Evolutionary conservation across 345 rosid genomes (phyloP).

Genomic region (Arabis alpina): DNA sequence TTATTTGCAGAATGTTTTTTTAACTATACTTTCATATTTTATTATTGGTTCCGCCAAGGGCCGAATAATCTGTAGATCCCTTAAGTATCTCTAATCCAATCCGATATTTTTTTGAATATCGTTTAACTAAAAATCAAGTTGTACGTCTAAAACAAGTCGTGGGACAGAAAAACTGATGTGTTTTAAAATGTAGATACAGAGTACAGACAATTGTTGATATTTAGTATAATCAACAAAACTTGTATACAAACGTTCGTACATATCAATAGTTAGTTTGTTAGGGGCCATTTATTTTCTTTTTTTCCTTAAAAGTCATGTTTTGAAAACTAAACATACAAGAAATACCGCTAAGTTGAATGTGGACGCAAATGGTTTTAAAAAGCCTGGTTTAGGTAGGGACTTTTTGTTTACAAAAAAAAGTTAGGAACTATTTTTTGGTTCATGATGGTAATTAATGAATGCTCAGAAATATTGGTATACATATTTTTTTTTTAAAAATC

Average conservation of each 20-base stretch:
- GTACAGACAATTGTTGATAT: background rate
- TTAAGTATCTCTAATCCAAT: too few species aligned
- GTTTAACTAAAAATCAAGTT: too few species aligned
- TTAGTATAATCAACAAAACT: constrained; percentile 7
- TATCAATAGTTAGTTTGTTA: constrained; percentile 7
- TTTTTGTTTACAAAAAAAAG: too few species aligned
- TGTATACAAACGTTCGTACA: background rate
- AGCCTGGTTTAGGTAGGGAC: background rate
- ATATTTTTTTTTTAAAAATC: too few species aligned
- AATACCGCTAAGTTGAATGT: constrained; percentile 11
- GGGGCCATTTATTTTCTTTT: background rate
- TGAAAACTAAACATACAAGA: background rate
- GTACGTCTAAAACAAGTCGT: too few species aligned
- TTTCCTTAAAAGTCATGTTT: background rate
- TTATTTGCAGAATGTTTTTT: too few species aligned
- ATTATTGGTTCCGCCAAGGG: too few species aligned
- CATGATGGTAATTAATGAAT: constrained; percentile 3
- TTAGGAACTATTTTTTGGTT: constrained; percentile 12
- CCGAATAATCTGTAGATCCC: too few species aligned
- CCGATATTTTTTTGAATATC: too few species aligned
- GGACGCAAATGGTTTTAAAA: constrained; percentile 10
- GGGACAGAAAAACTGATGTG: too few species aligned
- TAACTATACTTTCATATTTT: too few species aligned
- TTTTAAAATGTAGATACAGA: background rate
- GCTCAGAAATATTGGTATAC: too few species aligned